phyloP scores from a whole-genome alignment of 495 filamentous ascomycete species.

The Lichina pygmaea region DNA sequence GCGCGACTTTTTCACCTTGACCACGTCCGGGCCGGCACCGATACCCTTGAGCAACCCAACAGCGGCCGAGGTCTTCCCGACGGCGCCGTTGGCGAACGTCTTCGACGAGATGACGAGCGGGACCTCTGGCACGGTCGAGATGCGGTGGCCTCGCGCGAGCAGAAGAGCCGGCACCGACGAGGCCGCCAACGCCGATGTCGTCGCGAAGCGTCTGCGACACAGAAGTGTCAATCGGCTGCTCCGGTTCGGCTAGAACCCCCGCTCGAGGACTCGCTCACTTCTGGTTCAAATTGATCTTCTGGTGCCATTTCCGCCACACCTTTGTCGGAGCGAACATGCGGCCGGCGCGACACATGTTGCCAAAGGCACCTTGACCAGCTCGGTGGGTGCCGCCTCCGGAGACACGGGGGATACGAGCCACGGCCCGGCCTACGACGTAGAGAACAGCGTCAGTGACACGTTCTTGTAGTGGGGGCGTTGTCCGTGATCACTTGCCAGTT shows the following conservation, averaged over 20 bases:
- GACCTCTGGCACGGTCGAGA: constrained; percentile 79
- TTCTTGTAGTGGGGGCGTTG: too few species aligned
- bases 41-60: constrained; percentile 64
- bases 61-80: constrained; percentile 75
- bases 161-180: constrained; percentile 84
- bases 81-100: constrained; percentile 45
- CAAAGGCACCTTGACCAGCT: constrained; percentile 98
- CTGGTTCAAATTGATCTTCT: constrained; percentile 97
- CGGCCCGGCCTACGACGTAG: constrained; percentile 58
- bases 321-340: constrained; percentile 99
- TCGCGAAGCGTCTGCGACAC: constrained; percentile 61
- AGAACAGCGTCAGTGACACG: background rate
- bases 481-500: constrained; percentile 55
- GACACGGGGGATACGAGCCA: constrained; percentile 99
- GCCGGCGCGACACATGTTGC: constrained; percentile 98
- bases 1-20: constrained; percentile 77
- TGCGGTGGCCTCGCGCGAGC: constrained; percentile 86
- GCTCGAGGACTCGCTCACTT: constrained; percentile 28
- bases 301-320: constrained; percentile 99
- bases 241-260: background rate
- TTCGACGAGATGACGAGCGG: constrained; percentile 83
- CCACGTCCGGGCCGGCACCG: constrained; percentile 70
- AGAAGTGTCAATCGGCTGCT: background rate
- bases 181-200: constrained; percentile 84
- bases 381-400: constrained; percentile 99